Conservation (phyloP, 2,329 filamentous ascomycete species). For the Neophaeococcomyces aloes region DNA sequence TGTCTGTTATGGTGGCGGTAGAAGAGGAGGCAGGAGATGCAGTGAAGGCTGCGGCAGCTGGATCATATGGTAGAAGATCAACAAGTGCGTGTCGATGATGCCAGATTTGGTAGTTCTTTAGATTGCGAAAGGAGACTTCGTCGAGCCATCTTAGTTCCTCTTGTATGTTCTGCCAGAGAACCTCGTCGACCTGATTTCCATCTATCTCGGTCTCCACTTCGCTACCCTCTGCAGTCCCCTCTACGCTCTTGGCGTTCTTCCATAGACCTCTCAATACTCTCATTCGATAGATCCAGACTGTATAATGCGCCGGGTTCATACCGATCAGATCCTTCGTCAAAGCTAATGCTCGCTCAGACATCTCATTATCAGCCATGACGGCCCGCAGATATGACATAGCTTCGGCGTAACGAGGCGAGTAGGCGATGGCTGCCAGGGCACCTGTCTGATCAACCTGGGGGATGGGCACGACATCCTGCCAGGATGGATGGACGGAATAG, state of each 20-base stretch:
- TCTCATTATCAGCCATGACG: slow-evolving; percentile 80
- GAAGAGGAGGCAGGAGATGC: not conserved
- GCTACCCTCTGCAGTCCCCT: not conserved
- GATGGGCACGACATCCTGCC: slow-evolving; percentile 76
- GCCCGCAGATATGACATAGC: slow-evolving; percentile 89
- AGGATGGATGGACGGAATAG: slow-evolving; percentile 60
- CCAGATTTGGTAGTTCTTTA: slow-evolving; percentile 99
- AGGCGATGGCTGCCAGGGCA: slow-evolving; percentile 85
- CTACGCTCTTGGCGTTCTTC: not conserved
- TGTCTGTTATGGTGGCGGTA: not conserved
- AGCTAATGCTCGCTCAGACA: slow-evolving; percentile 63
- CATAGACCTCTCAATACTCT: slow-evolving; percentile 53
- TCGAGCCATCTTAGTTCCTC: slow-evolving; percentile 77
- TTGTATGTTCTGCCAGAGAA: slow-evolving; percentile 42
- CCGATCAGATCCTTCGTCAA: slow-evolving; percentile 83
- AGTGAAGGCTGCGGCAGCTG: slow-evolving; percentile 41
- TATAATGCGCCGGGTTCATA: slow-evolving; percentile 96
- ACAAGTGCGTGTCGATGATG: slow-evolving; percentile 50
- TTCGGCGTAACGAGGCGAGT: slow-evolving; percentile 79
- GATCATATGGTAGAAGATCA: slow-evolving; percentile 37
- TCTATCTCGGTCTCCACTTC: not conserved
- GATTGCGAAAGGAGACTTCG: slow-evolving; percentile 64
- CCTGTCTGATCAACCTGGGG: slow-evolving; percentile 53
- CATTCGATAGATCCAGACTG: slow-evolving; percentile 93
- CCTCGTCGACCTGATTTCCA: slow-evolving; percentile 41